Evolutionary conservation across 441 rosid genomes (phyloP).

Genomic region (Brassica hybrid): DNA sequence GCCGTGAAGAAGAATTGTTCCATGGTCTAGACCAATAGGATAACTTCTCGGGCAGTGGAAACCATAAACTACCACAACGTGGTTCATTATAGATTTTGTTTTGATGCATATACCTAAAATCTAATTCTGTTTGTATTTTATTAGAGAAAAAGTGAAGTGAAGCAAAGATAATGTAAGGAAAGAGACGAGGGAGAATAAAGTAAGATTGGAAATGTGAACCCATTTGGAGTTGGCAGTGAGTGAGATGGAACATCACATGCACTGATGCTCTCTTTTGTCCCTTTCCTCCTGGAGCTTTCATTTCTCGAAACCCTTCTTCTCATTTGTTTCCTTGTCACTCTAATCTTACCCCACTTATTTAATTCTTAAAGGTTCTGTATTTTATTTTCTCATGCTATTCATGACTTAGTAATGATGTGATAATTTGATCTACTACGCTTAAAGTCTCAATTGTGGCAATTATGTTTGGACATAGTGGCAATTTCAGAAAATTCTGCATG

Average conservation of each 20-base stretch:
- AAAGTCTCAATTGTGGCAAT: constrained; percentile 7
- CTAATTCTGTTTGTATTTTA: background rate
- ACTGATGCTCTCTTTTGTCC: constrained; percentile 45
- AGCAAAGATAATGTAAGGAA: constrained; percentile 41
- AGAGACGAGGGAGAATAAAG: constrained; percentile 43
- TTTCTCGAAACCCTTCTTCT: constrained; percentile 31
- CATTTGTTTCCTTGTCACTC: background rate
- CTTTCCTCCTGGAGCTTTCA: constrained; percentile 45
- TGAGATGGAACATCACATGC: constrained; percentile 50
- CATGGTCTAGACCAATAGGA: too few species aligned
- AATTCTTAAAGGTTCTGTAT: constrained; percentile 20
- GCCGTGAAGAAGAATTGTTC: too few species aligned
- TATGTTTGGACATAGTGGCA: constrained; percentile 19
- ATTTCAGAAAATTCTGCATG: background rate
- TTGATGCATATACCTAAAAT: constrained; percentile 26
- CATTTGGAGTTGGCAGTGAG: constrained; percentile 46
- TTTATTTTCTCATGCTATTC: constrained; percentile 6
- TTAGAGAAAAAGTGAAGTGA: constrained; percentile 19
- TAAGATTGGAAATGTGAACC: constrained; percentile 43
- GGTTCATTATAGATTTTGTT: too few species aligned
- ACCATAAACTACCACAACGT: too few species aligned
- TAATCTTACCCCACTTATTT: constrained; percentile 9
- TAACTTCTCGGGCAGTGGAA: too few species aligned
- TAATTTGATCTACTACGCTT: constrained; percentile 24
- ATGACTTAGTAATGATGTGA: constrained; percentile 33